Percentiles rank a stretch among this genome's conserved stretches.
These are phyloP conservation scores for Tetratostichococcus sp. DNA, from an alignment of 139 green algal genomes.

Conservation along the genomic window DNA sequence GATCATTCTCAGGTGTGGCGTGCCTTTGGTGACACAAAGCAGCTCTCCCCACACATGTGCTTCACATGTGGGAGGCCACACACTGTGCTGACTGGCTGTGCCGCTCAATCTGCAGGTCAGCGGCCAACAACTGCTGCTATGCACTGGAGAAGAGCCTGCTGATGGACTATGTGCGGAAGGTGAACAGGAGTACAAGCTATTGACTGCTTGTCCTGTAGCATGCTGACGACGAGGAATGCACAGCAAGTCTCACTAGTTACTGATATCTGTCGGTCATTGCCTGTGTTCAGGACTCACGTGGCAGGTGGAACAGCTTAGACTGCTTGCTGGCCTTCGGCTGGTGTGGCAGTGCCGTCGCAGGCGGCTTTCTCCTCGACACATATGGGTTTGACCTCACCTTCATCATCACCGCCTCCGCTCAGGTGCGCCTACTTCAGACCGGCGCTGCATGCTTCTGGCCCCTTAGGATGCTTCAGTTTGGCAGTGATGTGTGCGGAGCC, in stretches of 20 bases:
- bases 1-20: background rate
- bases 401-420: background rate
- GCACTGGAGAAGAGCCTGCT: background rate
- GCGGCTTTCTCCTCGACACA: background rate
- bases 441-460: no score
- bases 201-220: background rate
- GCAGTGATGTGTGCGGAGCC: no score
- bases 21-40: no score
- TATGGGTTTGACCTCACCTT: background rate
- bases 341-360: background rate
- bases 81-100: no score
- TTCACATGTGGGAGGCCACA: no score
- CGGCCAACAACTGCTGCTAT: conserved; percentile 1
- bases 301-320: background rate
- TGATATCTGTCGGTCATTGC: no score
- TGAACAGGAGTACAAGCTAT: background rate
- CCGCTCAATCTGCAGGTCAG: background rate
- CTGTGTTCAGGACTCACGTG: background rate
- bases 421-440: background rate
- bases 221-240: no score
- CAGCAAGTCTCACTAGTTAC: no score
- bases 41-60: no score
- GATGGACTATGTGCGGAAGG: background rate
- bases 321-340: background rate
- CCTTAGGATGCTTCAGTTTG: no score